A percentile compares a stretch with the other conserved stretches of the same genome.
phyloP scores from a whole-genome alignment of 176 grass and related monocot species.

The Bolboschoenus planiculmis region DNA sequence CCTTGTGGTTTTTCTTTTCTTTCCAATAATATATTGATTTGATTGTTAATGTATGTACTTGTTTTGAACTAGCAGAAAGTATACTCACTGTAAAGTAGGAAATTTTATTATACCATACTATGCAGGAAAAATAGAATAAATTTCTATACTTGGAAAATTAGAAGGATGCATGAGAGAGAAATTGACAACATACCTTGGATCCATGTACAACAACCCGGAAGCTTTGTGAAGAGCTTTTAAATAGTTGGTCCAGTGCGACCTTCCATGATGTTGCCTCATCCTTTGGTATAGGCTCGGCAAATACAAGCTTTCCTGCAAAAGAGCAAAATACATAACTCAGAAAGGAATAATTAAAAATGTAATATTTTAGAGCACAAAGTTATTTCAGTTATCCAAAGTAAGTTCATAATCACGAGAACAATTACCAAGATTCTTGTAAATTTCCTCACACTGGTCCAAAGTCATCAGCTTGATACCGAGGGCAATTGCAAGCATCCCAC shows the following conservation, averaged over 20 bases:
- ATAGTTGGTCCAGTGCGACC: constrained; percentile 89
- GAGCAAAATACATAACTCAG: constrained; percentile 26
- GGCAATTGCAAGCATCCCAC: constrained; percentile 96
- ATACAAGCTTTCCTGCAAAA: constrained; percentile 81
- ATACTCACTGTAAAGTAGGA: background rate
- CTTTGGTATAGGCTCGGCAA: constrained; percentile 88
- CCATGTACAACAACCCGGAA: constrained; percentile 99
- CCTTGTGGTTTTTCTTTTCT: background rate
- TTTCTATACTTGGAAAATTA: background rate
- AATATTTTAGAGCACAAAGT: background rate
- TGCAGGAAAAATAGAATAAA: background rate
- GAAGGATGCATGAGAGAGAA: background rate
- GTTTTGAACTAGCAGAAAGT: background rate
- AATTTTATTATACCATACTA: background rate
- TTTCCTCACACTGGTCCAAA: constrained; percentile 94
- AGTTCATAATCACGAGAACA: constrained; percentile 25
- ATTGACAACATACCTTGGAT: constrained; percentile 63
- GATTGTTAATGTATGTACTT: background rate
- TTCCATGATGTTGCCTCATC: constrained; percentile 93
- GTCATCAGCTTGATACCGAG: constrained; percentile 95
- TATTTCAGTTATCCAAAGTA: background rate
- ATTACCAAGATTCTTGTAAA: constrained; percentile 95
- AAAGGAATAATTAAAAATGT: background rate
- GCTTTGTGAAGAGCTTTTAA: constrained; percentile 97
- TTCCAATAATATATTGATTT: background rate